phyloP scores from a whole-genome alignment of 2,329 filamentous ascomycete species.

The Chaetomiaceae sp. region DNA sequence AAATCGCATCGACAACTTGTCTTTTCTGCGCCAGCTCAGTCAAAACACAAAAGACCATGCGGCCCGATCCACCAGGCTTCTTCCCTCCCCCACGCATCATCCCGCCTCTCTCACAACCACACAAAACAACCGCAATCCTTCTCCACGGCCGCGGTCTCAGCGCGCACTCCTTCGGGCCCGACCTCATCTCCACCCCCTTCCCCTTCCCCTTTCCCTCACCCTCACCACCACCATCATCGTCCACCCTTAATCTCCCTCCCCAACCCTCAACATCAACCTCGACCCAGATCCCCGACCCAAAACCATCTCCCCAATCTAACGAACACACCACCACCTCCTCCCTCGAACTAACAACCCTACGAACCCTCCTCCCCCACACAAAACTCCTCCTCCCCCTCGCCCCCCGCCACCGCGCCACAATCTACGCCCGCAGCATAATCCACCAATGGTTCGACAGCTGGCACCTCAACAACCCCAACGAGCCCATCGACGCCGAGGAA shows the following conservation, averaged over 20 bases:
- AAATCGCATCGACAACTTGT: no score
- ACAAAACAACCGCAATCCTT: slow-evolving; percentile 44
- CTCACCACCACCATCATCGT: not conserved
- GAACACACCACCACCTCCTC: not conserved
- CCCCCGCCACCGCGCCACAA: slow-evolving; percentile 35
- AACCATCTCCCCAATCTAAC: no score
- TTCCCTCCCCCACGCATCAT: slow-evolving; percentile 15
- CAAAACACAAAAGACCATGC: slow-evolving; percentile 7
- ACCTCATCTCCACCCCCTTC: slow-evolving; percentile 34
- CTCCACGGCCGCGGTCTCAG: slow-evolving; percentile 47
- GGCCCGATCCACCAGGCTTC: slow-evolving; percentile 7
- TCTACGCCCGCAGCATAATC: slow-evolving; percentile 36
- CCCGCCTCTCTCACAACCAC: slow-evolving; percentile 21
- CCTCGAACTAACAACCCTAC: no score
- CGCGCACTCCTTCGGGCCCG: slow-evolving; percentile 37
- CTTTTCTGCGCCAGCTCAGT: no score
- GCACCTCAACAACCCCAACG: slow-evolving; percentile 4
- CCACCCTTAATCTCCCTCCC: not conserved
- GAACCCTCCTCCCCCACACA: slow-evolving; percentile 36
- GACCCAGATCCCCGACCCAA: not conserved
- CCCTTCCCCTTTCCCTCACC: not conserved
- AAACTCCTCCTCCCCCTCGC: slow-evolving; percentile 51
- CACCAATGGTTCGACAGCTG: slow-evolving; percentile 44
- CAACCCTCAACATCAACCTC: not conserved
- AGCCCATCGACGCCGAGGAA: slow-evolving; percentile 7